Base-by-base conservation (phyloP, 2,329 filamentous ascomycete species). In the Pestalotiopsis sp. region DNA sequence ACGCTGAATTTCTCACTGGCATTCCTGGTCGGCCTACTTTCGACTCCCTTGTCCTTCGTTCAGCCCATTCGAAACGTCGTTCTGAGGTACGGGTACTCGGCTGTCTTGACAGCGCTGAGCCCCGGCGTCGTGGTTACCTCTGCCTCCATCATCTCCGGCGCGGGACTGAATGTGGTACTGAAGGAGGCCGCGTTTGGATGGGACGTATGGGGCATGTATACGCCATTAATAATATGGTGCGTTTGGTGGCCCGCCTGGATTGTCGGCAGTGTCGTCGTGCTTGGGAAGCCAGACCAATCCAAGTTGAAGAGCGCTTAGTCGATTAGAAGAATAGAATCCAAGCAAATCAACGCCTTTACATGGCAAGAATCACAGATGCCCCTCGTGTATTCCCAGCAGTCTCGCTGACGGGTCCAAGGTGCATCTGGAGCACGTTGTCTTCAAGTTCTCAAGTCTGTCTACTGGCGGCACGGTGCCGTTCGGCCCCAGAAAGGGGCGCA, bases 171-270 rank as follows among this genome's bases (percentile, higher is more conserved):
- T 61, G 65, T 87, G 2, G 85, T 96, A 2, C 80, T 97, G 65
- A 86, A 85, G 36, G 87, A 92, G 77, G 93, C 93, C 1, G 93
- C 92, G 4, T 94, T 96, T 77, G 94, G 93, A 0, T 97, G 94
- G 94, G 88, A 93, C 76, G 90, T 97, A 13, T 94, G 92, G 89
- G 93, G 94, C 1, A 89, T 96, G 87, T 97, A 94, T 83, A 97
- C 94, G 1, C 91, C 93, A 69, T 90, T 97, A 20, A 89, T 97
- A 12, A 87, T 97, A n/a, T 97, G 94, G 93, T 92, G 94, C 77
- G 90, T 97, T 58, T 98, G 95, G 95, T 96, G 94, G 92, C 95
- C 95, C 0, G 94, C 93, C 7, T 98, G 95, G 95, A 79, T 96
- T 49, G 87, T 90, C 6, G 92, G 87, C 2, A 82, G 84, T 69